Percentiles rank a stretch among this genome's conserved stretches.
Conservation (phyloP, 345 rosid species). For the Eucalyptus curtisii region DNA sequence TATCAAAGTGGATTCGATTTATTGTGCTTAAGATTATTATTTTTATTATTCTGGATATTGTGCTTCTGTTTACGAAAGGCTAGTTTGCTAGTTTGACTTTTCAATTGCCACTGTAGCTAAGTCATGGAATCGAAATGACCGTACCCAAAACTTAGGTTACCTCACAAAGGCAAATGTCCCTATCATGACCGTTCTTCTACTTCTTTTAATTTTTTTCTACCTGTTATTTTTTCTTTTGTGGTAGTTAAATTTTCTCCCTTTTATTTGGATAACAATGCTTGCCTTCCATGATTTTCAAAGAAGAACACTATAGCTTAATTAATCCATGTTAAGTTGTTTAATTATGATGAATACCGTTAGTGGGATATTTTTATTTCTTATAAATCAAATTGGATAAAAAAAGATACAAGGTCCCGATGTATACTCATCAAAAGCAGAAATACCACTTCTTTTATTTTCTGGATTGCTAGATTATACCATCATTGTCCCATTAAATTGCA, state of each 20-base stretch:
- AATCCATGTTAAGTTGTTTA: background rate
- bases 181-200: background rate
- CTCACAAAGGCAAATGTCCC: background rate
- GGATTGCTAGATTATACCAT: too few species aligned
- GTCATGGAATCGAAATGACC: background rate
- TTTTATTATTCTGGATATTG: too few species aligned
- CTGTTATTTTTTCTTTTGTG: background rate
- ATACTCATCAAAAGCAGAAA: too few species aligned
- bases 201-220: background rate
- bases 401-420: too few species aligned
- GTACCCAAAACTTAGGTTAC: background rate
- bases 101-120: background rate
- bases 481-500: too few species aligned
- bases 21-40: background rate
- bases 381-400: background rate
- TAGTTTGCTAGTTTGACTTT: background rate
- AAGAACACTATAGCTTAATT: background rate
- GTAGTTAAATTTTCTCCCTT: background rate
- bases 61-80: background rate
- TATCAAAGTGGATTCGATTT: background rate
- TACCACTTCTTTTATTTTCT: too few species aligned
- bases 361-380: background rate
- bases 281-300: background rate
- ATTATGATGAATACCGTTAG: background rate
- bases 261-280: background rate